Base-by-base conservation (phyloP, 192 early-diverging fungal genomes). In the Entomortierella beljakovae region DNA sequence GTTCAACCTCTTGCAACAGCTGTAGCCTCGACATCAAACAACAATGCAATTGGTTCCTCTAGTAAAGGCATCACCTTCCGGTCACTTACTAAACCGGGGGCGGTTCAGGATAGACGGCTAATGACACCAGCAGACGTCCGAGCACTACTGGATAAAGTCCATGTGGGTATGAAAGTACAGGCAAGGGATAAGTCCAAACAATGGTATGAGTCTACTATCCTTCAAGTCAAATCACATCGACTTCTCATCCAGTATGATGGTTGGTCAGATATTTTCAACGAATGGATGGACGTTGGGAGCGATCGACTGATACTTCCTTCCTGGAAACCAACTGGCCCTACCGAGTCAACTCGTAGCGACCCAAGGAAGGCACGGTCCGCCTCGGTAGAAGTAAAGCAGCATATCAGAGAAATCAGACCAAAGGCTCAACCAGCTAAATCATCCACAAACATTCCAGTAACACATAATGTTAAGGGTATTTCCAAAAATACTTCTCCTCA, bases 221-320 rank as follows among this genome's bases (percentile, higher is more conserved):
- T 83, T 2, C 62, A 72, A 1, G 70, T 83, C 64, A 70, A 80
- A 4, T 68, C 66, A 3, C 71, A 70, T 13, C 61, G 60, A n/a
- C 61, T 85, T 1, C 66, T 63, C 13, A 58, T 85, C 23, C 76
- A 85, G 43, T 85, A 75, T 26, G 80, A 81, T 23, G 83, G 81
- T 16, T 76, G 70, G 76, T 40, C 60, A 8, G 46, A 65, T 26
- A 49, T 56, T 5, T 70, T 70, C 20, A 71, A 85, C 15, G 83
- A 82, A 52, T 64, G 70, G 54, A 60, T 83, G 8, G 49, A 70
- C 31, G 55, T 59, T 10, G 69, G 71, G 8, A 83, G 77, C 51
- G 62, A 69, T 6, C 64, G 81, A 8, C 43, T 49, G 43, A 46
- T 46, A 28, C 37, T 60, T 16, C 58, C 58, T 11, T 20, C 38